phyloP scores from a whole-genome alignment of 208 protist species.

The Leishmania guyanensis region DNA sequence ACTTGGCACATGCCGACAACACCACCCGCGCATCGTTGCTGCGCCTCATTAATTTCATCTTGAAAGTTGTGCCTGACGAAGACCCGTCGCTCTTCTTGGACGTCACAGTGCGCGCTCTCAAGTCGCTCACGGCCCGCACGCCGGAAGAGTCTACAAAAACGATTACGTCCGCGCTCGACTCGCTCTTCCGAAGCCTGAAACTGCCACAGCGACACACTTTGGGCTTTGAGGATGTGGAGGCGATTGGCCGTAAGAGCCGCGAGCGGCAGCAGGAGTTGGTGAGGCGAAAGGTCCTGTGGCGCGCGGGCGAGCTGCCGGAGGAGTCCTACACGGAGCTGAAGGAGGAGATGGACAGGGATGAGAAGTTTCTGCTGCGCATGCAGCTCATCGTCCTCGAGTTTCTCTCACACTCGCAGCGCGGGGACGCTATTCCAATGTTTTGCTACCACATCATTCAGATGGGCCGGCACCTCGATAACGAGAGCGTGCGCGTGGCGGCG shows the following conservation, averaged over 20 bases:
- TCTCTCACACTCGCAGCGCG: slow-evolving; percentile 80
- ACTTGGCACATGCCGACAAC: slow-evolving; percentile 88
- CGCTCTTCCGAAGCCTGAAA: slow-evolving; percentile 80
- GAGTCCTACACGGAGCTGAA: slow-evolving; percentile 68
- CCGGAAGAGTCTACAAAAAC: slow-evolving; percentile 82
- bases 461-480: slow-evolving; percentile 76
- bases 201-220: slow-evolving; percentile 77
- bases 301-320: slow-evolving; percentile 45
- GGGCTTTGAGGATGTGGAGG: slow-evolving; percentile 89
- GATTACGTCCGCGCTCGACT: slow-evolving; percentile 79
- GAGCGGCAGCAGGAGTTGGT: slow-evolving; percentile 85
- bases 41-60: slow-evolving; percentile 74
- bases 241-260: slow-evolving; percentile 80
- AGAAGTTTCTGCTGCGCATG: slow-evolving; percentile 91
- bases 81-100: slow-evolving; percentile 89
- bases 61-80: slow-evolving; percentile 89
- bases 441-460: slow-evolving; percentile 90
- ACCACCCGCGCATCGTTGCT: slow-evolving; percentile 78
- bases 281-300: slow-evolving; percentile 55
- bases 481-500: slow-evolving; percentile 71
- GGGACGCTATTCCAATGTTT: slow-evolving; percentile 73
- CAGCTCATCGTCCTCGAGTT: slow-evolving; percentile 87
- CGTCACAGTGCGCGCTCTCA: slow-evolving; percentile 71
- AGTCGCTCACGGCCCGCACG: slow-evolving; percentile 69
- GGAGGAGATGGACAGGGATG: slow-evolving; percentile 85